Evolutionary conservation across 163 green algal species (phyloP), one percentile per base, ranked within the genome.

Genomic region (Scenedesmus sp.): DNA sequence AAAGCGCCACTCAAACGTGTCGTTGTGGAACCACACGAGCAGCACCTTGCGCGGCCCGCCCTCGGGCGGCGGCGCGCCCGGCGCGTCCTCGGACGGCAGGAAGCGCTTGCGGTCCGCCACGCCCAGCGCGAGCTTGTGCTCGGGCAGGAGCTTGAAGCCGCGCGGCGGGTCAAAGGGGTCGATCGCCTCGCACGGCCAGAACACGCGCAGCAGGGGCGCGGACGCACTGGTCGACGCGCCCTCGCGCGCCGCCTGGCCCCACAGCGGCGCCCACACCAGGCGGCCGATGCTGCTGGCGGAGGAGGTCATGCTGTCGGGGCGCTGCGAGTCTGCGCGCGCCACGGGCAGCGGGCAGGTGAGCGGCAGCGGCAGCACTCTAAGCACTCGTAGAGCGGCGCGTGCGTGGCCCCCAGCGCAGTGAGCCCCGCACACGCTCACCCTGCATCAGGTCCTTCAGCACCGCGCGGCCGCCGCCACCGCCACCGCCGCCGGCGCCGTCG

Each of bases 111-210:
- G 70, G 48, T 87, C 83, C 7, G 18, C 28, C 44, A 62, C 14
- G 6, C 44, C 26, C 36, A 85, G 71, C 0, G 53, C 63, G 39
- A 63, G 33, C 28, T 56, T 64, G 54, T 80, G 70, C 54, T 81
- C 79, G 13, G 48, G 53, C 26, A 63, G 58, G 18, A 81, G 63
- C 33, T 69, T 82, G 56, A 83, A 80, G 29, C 75, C 75, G 10
- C 50, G 33, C 2, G 84, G 84, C 6, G 75, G 76, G 47, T 81
- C 51, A 24, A 87, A 85, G 36, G 92, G 92, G 86, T 96, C 89
- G 42, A 94, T 77, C 24, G 82, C 82, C 77, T 96, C 91, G 4
- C 67, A 89, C 2, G 92, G 92, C 91, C 92, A 96, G 77, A 82
- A 91, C 15, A 80, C 36, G n/a, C 71, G 47, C 39, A 47, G 39